Evolutionary conservation across 1,284 basidiomycete species (phyloP), one percentile per base, ranked within the genome.

Genomic region (Testicularia cyperi): DNA sequence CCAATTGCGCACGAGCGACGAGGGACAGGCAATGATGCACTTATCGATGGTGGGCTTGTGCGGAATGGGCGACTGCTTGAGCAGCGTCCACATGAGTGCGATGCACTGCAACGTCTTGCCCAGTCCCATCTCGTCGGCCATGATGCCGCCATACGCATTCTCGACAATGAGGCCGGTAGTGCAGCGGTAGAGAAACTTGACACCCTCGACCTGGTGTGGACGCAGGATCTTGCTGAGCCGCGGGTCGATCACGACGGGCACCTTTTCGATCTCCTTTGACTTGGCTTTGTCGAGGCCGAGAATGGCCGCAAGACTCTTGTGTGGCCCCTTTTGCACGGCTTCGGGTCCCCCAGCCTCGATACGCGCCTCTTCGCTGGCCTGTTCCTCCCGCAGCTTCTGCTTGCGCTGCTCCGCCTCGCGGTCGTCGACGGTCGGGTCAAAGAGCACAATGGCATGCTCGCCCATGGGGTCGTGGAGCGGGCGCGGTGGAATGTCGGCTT

Each of bases 41-140:
- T 98, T 99, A 73, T 98, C 92, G 66, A 97, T 92, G 0, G 90
- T 87, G 0, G 86, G 81, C 76, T 88, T 95, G 20, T 87, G 84
- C 0, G 92, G 81, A 35, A 85, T 83, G 0, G 95, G 92, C 0
- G 94, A 97, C 74, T 99, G 95, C 77, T 92, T 96, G 52, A 97
- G 80, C n/a, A 98, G 78, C 0, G 94, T 97, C 90, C 92, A 98
- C 67, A 99, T 80, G 19, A 99, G 83, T 1, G 94, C 83, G 56
- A 99, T 98, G 73, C 95, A 98, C 76, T 99, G 94, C 6, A 98
- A 81, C 5, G 92, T 96, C 79, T 94, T 94, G 20, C 81, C 80
- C 75, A 77, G 64, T 23, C 95, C 94, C 94, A 97, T 98, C 78
- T 95, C 94, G 75, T 98, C 94, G 0, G 94, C 94, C 94, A 99